These are phyloP conservation scores for Russula sp. DNA, from an alignment of 768 basidiomycete genomes.

Conservation along the genomic window DNA sequence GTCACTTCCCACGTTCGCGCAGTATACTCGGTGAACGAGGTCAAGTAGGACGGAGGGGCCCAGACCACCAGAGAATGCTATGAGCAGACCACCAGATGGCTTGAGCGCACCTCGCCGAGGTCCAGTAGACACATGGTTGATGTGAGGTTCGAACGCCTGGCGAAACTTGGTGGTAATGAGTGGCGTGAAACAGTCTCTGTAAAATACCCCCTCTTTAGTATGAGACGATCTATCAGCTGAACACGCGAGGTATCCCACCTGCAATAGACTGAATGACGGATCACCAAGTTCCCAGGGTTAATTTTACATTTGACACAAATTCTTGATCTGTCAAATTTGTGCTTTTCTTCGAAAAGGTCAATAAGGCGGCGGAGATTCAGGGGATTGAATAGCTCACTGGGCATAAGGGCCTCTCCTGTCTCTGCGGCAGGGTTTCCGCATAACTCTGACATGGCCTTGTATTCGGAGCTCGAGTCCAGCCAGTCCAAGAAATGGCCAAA, in stretches of 20 bases:
- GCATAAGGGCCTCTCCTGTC: constrained; percentile 57
- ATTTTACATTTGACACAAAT: constrained; percentile 74
- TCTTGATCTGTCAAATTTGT: constrained; percentile 64
- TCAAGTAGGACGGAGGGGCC: constrained; percentile 73
- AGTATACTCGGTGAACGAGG: constrained; percentile 59
- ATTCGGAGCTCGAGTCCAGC: not conserved
- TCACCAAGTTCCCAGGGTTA: constrained; percentile 61
- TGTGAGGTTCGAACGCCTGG: constrained; percentile 57
- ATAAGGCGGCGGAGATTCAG: not conserved
- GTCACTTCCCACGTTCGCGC: constrained; percentile 37
- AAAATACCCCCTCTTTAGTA: not conserved
- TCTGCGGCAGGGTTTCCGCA: constrained; percentile 66
- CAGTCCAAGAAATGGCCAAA: not conserved
- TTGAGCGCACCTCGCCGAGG: constrained; percentile 58
- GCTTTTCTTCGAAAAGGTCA: constrained; percentile 47
- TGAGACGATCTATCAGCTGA: constrained; percentile 4
- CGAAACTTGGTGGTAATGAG: constrained; percentile 63
- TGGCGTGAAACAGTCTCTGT: constrained; percentile 64
- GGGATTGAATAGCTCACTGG: constrained; percentile 45
- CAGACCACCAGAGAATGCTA: constrained; percentile 78
- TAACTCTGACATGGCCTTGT: constrained; percentile 27
- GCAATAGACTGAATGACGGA: constrained; percentile 83
- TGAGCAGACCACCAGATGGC: constrained; percentile 62
- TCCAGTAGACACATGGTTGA: constrained; percentile 56
- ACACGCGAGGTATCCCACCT: constrained; percentile 47